These are phyloP conservation scores for Penicillium sp. DNA, from an alignment of 2,329 filamentous ascomycete species.

Conservation along the genomic window DNA sequence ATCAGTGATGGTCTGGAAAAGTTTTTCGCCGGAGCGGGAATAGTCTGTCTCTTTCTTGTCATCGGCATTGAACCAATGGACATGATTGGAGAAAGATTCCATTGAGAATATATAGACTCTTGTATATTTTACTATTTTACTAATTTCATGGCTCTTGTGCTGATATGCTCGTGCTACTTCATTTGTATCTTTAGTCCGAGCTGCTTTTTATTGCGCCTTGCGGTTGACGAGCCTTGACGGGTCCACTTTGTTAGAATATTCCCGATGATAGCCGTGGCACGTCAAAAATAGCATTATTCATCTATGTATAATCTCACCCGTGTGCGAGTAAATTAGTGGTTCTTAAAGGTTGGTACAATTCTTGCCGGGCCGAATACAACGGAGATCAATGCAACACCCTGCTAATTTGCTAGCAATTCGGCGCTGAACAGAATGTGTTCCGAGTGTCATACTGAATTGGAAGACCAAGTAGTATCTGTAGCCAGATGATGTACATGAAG, in stretches of 20 bases:
- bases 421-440: not conserved
- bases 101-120: not conserved
- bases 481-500: not conserved
- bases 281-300: not conserved
- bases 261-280: slow-evolving; percentile 14
- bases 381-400: not conserved
- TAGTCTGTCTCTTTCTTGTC: slow-evolving; percentile 11
- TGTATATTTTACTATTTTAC: not conserved
- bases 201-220: not conserved
- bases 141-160: not conserved
- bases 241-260: slow-evolving; percentile 10
- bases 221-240: slow-evolving; percentile 4
- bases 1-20: slow-evolving; percentile 10
- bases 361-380: not conserved
- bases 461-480: not conserved
- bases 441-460: not conserved
- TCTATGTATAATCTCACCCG: not conserved
- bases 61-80: slow-evolving; percentile 13
- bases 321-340: not conserved
- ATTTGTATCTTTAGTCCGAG: not conserved
- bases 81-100: not conserved
- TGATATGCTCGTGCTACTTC: not conserved
- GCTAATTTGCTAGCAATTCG: not conserved
- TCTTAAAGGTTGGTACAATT: not conserved
- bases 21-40: slow-evolving; percentile 17